Base-by-base conservation (phyloP, 2,329 filamentous ascomycete genomes). In the Zasmidium cellare region DNA sequence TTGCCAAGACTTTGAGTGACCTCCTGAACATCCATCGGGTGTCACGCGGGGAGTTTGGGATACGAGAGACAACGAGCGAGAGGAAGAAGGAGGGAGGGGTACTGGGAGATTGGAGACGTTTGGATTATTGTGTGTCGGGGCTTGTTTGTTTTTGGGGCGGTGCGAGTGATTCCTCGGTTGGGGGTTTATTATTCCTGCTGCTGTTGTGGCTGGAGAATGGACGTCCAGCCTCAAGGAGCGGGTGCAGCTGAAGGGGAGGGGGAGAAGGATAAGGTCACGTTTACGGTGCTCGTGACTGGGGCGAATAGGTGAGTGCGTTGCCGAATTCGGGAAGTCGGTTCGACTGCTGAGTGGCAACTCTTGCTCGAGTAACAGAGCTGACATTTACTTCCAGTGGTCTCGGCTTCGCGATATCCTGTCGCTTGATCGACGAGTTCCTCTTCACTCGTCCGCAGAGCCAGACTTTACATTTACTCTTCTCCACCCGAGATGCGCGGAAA, bases 381-480 rank as follows among this genome's bases (percentile, higher is more conserved):
- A 41, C 35, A 28, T 28, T 28, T 41, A 41, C 12, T 14, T n/a
- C 12, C 74, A 97, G 93, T 72, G 93, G 93, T 60, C 86, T 97
- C 46, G 93, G 93, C 46, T 89, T 93, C 67, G 87, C 88, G 55
- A 92, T 90, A 65, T 90, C 89, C 72, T 86, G 89, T 70, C 90
- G 91, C 60, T 82, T 96, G 56, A 93, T 96, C 67, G 91, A 96
- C 78, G 90, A 96, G 69, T 97, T 96, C 79, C 85, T 96, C 59
- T 78, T 80, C 58, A 84, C 85, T 12, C 86, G 85, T 35, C 84
- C 88, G 25, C 79, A 85, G 50, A 79, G 81, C 25, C 83, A 90
- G 57, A 85, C 88, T 68, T 84, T 97, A 46, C 84, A 91, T 65
- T 81, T 97, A 55, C 85, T 97, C 62, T 87, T 91, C 63, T 96